Percentiles rank a stretch among this genome's conserved stretches.
phyloP scores from a whole-genome alignment of 2,329 filamentous ascomycete species.

The Ustulina deusta region DNA sequence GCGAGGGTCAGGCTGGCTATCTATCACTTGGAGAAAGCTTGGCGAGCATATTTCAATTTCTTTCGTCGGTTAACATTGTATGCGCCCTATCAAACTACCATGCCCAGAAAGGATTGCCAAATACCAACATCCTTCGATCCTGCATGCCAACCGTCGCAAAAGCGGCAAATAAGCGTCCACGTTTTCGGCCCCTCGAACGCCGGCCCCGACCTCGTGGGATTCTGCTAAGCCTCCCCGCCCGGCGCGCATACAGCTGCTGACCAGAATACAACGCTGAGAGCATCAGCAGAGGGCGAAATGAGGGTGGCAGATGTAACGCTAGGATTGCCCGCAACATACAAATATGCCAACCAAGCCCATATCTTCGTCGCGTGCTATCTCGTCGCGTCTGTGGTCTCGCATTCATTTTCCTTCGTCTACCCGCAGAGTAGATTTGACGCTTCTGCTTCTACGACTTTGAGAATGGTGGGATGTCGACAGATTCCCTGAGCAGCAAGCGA shows the following conservation, averaged over 20 bases:
- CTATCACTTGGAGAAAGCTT: background rate
- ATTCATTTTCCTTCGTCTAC: background rate
- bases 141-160: background rate
- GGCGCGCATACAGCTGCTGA: conserved; percentile 2
- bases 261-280: background rate
- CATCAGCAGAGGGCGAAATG: background rate
- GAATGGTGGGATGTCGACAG: background rate
- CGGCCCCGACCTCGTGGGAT: background rate
- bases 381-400: background rate
- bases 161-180: background rate
- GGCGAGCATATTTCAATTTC: no score
- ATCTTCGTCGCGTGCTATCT: background rate
- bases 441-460: background rate
- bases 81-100: background rate
- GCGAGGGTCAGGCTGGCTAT: no score
- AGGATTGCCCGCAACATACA: background rate
- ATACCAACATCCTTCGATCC: conserved; percentile 26
- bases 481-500: conserved; percentile 24
- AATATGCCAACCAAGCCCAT: background rate
- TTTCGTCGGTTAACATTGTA: background rate
- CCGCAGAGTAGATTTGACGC: background rate
- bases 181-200: conserved; percentile 1
- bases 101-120: conserved; percentile 6
- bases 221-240: background rate
- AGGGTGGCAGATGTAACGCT: background rate